Conservation (phyloP, 2,329 filamentous ascomycete genomes). For the Lecanicillium sp. region DNA sequence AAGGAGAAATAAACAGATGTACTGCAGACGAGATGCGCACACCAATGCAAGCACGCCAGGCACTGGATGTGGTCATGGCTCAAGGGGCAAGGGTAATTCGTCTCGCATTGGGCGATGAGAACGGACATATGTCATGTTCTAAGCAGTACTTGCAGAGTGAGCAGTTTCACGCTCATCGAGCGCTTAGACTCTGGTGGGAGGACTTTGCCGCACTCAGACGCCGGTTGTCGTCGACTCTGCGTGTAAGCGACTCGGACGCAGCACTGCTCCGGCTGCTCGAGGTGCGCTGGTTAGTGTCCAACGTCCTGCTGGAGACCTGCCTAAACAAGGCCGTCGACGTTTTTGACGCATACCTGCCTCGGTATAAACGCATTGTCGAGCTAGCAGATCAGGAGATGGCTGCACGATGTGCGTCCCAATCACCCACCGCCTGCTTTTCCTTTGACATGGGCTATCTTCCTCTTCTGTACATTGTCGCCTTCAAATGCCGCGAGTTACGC, state of each 20-base stretch:
- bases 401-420: slow-evolving; percentile 20
- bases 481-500: slow-evolving; percentile 30
- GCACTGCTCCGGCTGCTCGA: slow-evolving; percentile 16
- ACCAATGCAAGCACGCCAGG: slow-evolving; percentile 19
- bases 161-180: slow-evolving; percentile 12
- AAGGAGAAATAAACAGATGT: neutral
- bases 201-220: slow-evolving; percentile 16
- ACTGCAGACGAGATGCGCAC: slow-evolving; percentile 7
- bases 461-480: slow-evolving; percentile 26
- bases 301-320: slow-evolving; percentile 24
- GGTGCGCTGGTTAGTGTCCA: slow-evolving; percentile 22
- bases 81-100: slow-evolving; percentile 23
- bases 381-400: slow-evolving; percentile 14
- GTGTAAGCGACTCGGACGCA: slow-evolving; percentile 2
- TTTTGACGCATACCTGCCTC: slow-evolving; percentile 23
- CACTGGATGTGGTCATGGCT: slow-evolving; percentile 19
- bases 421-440: slow-evolving; percentile 3
- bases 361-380: slow-evolving; percentile 23
- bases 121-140: slow-evolving; percentile 11
- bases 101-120: slow-evolving; percentile 16
- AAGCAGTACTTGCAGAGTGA: slow-evolving; percentile 14
- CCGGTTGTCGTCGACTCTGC: neutral
- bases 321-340: slow-evolving; percentile 22
- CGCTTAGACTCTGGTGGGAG: slow-evolving; percentile 16
- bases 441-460: slow-evolving; percentile 34